A percentile compares a stretch with the other conserved stretches of the same genome.
phyloP scores from a whole-genome alignment of 1,284 basidiomycete genomes.

The Hypsizygus ulmarius region DNA sequence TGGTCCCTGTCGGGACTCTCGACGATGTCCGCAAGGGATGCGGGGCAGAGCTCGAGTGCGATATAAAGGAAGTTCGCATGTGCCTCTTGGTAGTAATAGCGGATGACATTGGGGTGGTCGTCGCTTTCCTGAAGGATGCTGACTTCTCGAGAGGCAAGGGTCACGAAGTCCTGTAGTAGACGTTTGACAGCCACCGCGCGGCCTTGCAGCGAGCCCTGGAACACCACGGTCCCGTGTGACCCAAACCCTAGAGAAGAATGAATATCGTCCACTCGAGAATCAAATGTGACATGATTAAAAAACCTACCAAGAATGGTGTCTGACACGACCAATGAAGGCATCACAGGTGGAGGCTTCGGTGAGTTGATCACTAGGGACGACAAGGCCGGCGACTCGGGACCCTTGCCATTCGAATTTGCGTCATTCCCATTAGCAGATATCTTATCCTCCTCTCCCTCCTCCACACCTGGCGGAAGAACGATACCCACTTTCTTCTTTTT shows the following conservation, averaged over 20 bases:
- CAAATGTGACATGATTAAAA: background rate
- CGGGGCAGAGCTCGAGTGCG: slow-evolving; percentile 94
- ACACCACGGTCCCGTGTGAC: slow-evolving; percentile 95
- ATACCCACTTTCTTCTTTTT: slow-evolving; percentile 42
- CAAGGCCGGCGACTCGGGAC: slow-evolving; percentile 13
- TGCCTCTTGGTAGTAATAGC: slow-evolving; percentile 97
- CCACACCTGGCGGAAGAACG: slow-evolving; percentile 18
- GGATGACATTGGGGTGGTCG: slow-evolving; percentile 97
- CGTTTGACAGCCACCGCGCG: slow-evolving; percentile 97
- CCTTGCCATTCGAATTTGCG: slow-evolving; percentile 11
- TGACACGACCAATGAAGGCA: slow-evolving; percentile 60
- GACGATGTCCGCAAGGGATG: slow-evolving; percentile 90
- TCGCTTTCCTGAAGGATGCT: slow-evolving; percentile 94
- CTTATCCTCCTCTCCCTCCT: slow-evolving; percentile 22
- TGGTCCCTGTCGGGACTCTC: slow-evolving; percentile 71
- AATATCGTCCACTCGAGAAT: background rate
- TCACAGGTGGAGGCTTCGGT: slow-evolving; percentile 21
- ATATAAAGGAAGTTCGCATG: slow-evolving; percentile 95
- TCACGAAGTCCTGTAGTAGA: slow-evolving; percentile 92
- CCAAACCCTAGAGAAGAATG: slow-evolving; percentile 70
- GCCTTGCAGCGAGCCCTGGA: slow-evolving; percentile 91
- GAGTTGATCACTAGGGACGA: slow-evolving; percentile 33
- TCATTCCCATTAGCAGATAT: slow-evolving; percentile 7
- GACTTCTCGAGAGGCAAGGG: slow-evolving; percentile 92
- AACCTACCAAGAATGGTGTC: slow-evolving; percentile 75